phyloP scores from a whole-genome alignment of 345 rosid species.

The Sonneratia caseolaris region DNA sequence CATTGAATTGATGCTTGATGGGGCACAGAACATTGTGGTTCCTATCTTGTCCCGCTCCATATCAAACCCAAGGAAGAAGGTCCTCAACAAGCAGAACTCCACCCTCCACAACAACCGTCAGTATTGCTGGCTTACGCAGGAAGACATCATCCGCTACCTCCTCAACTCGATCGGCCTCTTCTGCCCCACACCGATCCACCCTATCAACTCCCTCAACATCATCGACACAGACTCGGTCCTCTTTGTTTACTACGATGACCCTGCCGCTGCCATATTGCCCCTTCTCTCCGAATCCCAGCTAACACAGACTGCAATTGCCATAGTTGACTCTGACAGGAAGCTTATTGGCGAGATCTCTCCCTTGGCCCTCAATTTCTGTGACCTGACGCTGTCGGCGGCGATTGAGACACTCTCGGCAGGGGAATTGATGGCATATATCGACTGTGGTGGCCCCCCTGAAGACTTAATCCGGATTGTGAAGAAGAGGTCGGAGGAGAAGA shows the following conservation, averaged over 20 bases:
- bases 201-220: constrained; percentile 40
- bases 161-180: constrained; percentile 41
- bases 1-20: constrained; percentile 39
- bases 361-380: constrained; percentile 26
- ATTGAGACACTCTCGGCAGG: constrained; percentile 41
- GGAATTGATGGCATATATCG: constrained; percentile 49
- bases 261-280: constrained; percentile 29
- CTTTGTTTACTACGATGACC: constrained; percentile 33
- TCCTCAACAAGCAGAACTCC: constrained; percentile 13
- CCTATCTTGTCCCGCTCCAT: constrained; percentile 17
- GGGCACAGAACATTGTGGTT: constrained; percentile 49
- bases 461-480: constrained; percentile 34
- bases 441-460: constrained; percentile 37
- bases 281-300: constrained; percentile 24
- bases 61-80: constrained; percentile 20
- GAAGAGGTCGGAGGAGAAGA: constrained; percentile 34
- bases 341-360: constrained; percentile 52
- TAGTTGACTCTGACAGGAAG: constrained; percentile 25
- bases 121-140: constrained; percentile 60
- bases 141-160: constrained; percentile 50
- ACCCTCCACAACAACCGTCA: constrained; percentile 34
- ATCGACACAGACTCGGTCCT: constrained; percentile 23
- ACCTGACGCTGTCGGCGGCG: constrained; percentile 36
- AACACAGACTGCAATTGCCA: constrained; percentile 40
- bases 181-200: constrained; percentile 24